Evolutionary conservation across 495 filamentous ascomycete genomes (phyloP).

Genomic region (Rostrohypoxylon terebratum): DNA sequence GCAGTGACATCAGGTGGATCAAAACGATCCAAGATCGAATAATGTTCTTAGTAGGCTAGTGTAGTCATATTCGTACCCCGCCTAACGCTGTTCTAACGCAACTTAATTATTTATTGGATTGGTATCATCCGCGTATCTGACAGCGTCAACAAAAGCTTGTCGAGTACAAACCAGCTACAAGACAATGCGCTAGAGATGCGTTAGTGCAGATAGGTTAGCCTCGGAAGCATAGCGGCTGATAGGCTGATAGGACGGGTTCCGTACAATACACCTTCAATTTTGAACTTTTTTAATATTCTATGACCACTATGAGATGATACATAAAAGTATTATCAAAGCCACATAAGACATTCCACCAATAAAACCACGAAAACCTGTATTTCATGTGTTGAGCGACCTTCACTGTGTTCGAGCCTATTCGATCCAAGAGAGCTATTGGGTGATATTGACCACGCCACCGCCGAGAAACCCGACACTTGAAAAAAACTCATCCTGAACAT

Average conservation of each 20-base stretch:
- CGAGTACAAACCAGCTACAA: constrained; percentile 13
- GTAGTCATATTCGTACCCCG: constrained; percentile 22
- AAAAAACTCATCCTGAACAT: neutral
- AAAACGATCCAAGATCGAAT: constrained; percentile 7
- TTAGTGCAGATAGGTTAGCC: constrained; percentile 12
- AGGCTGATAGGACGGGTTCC: constrained; percentile 4
- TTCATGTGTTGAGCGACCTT: neutral
- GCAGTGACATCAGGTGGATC: constrained; percentile 42
- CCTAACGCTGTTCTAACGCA: constrained; percentile 11
- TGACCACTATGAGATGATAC: constrained; percentile 7
- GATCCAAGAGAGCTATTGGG: neutral
- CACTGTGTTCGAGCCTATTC: neutral
- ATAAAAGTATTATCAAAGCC: neutral
- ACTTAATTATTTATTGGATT: constrained; percentile 31
- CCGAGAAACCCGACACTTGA: neutral
- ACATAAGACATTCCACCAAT: neutral
- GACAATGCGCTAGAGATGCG: constrained; percentile 2
- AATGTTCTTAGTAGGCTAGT: constrained; percentile 27
- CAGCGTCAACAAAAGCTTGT: neutral
- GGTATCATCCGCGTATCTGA: constrained; percentile 13
- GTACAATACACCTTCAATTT: constrained; percentile 24
- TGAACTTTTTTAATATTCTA: neutral
- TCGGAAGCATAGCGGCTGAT: constrained; percentile 30
- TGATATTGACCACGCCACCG: neutral
- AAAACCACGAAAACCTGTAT: neutral